Percentiles rank a stretch among this genome's conserved stretches.
phyloP scores from a whole-genome alignment of 2,329 filamentous ascomycete species.

The Penicillium sp. region DNA sequence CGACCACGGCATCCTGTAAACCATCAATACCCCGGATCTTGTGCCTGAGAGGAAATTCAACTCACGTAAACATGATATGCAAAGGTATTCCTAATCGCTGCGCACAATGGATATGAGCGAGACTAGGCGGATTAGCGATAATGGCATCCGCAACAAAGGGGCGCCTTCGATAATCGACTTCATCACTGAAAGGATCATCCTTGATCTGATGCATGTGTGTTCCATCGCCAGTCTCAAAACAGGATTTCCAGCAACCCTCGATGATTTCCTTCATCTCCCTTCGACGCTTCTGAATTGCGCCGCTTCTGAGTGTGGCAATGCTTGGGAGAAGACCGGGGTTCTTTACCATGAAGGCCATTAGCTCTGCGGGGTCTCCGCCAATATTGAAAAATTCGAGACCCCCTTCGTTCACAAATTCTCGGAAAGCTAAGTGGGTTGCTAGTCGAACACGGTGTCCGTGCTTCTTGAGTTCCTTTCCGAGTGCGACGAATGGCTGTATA shows the following conservation, averaged over 20 bases:
- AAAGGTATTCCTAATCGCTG: slow-evolving; percentile 74
- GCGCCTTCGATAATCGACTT: slow-evolving; percentile 43
- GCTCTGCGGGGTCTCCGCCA: slow-evolving; percentile 68
- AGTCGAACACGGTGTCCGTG: slow-evolving; percentile 73
- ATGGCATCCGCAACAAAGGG: slow-evolving; percentile 88
- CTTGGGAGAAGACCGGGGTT: slow-evolving; percentile 82
- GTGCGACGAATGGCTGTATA: slow-evolving; percentile 71
- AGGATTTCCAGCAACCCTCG: slow-evolving; percentile 83
- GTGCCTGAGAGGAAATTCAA: slow-evolving; percentile 12
- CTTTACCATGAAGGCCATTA: slow-evolving; percentile 90
- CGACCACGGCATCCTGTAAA: slow-evolving; percentile 75
- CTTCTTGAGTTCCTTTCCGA: slow-evolving; percentile 64
- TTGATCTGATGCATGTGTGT: slow-evolving; percentile 51
- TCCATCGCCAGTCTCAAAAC: slow-evolving; percentile 74
- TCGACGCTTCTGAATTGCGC: slow-evolving; percentile 72
- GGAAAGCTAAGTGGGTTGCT: slow-evolving; percentile 69
- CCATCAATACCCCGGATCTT: neutral
- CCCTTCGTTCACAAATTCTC: slow-evolving; percentile 66
- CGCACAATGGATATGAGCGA: slow-evolving; percentile 76
- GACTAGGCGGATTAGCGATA: slow-evolving; percentile 77
- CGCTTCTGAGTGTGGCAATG: slow-evolving; percentile 70
- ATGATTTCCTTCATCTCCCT: slow-evolving; percentile 77
- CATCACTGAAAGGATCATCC: slow-evolving; percentile 43
- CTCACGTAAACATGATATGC: slow-evolving; percentile 84
- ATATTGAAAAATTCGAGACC: slow-evolving; percentile 74